Conservation (phyloP, 2,329 filamentous ascomycete species). For the Verticillium longisporum region DNA sequence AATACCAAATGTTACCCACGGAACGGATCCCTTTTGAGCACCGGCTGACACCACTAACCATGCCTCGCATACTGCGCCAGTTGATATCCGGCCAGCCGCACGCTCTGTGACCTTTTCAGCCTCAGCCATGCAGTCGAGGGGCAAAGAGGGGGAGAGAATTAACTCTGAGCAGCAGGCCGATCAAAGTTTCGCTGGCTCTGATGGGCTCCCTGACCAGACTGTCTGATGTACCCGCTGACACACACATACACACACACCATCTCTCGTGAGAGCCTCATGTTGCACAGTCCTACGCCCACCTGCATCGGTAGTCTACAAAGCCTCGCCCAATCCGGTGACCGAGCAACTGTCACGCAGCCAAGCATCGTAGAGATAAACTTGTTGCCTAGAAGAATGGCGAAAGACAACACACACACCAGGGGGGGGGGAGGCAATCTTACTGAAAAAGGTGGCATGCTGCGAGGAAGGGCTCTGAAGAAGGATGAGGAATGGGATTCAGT, state of each 20-base stretch:
- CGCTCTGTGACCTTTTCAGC: neutral
- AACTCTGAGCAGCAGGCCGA: neutral
- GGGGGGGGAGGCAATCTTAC: neutral
- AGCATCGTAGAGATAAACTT: neutral
- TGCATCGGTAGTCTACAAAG: neutral
- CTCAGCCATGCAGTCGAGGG: neutral
- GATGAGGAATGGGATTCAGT: neutral
- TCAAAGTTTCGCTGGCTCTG: neutral
- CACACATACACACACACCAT: neutral
- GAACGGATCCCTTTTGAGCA: neutral
- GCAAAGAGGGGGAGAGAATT: neutral
- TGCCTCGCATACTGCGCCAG: neutral
- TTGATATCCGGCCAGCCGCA: neutral
- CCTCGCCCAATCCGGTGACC: neutral
- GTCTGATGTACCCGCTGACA: neutral
- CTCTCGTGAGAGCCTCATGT: neutral
- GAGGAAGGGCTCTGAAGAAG: no score
- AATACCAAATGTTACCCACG: neutral
- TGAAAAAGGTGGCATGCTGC: neutral
- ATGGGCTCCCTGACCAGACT: neutral
- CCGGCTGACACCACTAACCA: neutral
- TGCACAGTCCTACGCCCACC: neutral
- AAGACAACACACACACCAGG: no score
- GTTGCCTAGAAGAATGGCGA: neutral
- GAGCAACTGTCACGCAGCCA: neutral